These are phyloP conservation scores for Ramalina peruviana DNA, from an alignment of 495 filamentous ascomycete species.

Conservation along the genomic window DNA sequence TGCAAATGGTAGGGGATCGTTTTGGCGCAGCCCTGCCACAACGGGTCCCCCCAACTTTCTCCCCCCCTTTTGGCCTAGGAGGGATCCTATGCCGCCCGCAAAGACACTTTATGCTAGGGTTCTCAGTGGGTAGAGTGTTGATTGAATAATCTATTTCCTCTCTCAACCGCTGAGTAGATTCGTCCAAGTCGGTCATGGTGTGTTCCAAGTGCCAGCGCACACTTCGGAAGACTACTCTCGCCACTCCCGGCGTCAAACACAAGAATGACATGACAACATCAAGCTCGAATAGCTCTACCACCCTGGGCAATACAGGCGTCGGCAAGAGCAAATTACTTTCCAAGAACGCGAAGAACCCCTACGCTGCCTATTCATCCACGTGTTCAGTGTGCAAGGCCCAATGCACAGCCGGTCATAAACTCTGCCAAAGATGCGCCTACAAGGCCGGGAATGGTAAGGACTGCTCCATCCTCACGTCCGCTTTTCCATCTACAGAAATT, in stretches of 20 bases:
- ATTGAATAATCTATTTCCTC: no score
- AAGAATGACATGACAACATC: slow-evolving; percentile 45
- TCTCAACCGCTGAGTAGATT: no score
- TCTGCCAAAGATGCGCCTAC: slow-evolving; percentile 55
- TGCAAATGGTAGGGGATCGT: no score
- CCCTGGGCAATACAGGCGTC: slow-evolving; percentile 40
- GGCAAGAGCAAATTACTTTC: slow-evolving; percentile 57
- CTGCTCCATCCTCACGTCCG: neutral
- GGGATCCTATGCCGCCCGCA: no score
- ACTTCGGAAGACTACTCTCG: slow-evolving; percentile 46
- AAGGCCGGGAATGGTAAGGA: slow-evolving; percentile 40
- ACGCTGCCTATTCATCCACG: slow-evolving; percentile 49
- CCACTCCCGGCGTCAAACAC: slow-evolving; percentile 55
- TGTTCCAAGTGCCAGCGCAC: slow-evolving; percentile 55
- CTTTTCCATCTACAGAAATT: slow-evolving; percentile 14
- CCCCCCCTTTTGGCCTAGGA: no score
- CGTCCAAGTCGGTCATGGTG: slow-evolving; percentile 37
- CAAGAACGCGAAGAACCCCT: slow-evolving; percentile 54
- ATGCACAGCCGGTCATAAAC: slow-evolving; percentile 45
- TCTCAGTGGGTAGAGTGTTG: no score
- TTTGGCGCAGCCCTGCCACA: no score
- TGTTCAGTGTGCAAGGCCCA: slow-evolving; percentile 52
- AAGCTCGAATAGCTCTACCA: slow-evolving; percentile 28
- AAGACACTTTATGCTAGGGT: no score
- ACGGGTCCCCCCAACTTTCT: no score